Evolutionary conservation across 1,139 yeast genomes (phyloP).

Genomic region (Yamadazyma sp.): DNA sequence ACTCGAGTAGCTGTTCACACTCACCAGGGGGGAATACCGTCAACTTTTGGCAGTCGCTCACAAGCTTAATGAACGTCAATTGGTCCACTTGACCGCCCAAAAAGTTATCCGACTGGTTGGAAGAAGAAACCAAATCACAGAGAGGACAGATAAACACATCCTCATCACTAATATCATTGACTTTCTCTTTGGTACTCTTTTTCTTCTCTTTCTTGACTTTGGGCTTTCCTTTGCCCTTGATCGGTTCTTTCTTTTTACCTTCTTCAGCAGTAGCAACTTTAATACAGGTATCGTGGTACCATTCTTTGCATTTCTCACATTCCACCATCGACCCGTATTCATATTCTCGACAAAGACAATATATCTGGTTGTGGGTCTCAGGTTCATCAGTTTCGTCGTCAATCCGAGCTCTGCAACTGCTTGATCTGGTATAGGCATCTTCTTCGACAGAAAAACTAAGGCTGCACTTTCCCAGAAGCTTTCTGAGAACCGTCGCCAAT

Average conservation of each 20-base stretch:
- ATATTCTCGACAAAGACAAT: conserved; percentile 69
- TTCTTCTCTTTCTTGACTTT: conserved; percentile 3
- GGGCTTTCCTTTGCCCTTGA: conserved; percentile 25
- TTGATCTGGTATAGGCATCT: conserved; percentile 33
- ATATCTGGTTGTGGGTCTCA: conserved; percentile 24
- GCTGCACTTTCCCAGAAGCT: conserved; percentile 26
- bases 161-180: conserved; percentile 28
- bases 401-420: conserved; percentile 2
- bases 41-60: conserved; percentile 33
- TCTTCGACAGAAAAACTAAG: conserved; percentile 37
- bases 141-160: conserved; percentile 64
- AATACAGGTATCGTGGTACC: conserved; percentile 77
- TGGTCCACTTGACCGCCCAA: conserved; percentile 23
- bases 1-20: conserved; percentile 22
- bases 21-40: conserved; percentile 43
- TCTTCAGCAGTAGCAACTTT: conserved; percentile 1
- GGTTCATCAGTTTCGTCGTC: conserved; percentile 2
- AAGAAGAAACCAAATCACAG: conserved; percentile 43
- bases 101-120: conserved; percentile 16
- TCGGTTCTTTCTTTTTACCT: conserved; percentile 11
- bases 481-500: conserved; percentile 7
- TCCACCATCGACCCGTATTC: conserved; percentile 78
- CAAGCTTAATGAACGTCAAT: conserved; percentile 17
- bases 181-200: conserved; percentile 14
- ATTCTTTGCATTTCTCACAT: conserved; percentile 76